Percentiles rank a stretch among this genome's conserved stretches.
Conservation (phyloP, 208 protist species). For the Herpetomonas samuelpessoai region DNA sequence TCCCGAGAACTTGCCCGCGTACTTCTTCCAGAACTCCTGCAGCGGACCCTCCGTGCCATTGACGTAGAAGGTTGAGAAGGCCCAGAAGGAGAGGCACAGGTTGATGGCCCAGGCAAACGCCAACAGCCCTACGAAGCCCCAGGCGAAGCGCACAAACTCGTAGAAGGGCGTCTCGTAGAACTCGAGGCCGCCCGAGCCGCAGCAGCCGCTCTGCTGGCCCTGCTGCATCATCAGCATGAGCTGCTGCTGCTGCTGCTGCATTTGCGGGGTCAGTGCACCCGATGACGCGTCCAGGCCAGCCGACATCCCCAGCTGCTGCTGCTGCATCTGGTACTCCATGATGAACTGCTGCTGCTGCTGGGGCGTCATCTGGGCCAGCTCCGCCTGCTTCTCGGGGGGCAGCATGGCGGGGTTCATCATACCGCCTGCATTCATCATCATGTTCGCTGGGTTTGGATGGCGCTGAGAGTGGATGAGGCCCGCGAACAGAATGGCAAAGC, state of each 20-base stretch:
- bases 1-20: constrained; percentile 39
- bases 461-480: constrained; percentile 46
- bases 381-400: constrained; percentile 32
- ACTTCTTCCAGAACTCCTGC: constrained; percentile 53
- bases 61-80: constrained; percentile 52
- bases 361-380: constrained; percentile 43
- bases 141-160: constrained; percentile 79
- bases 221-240: constrained; percentile 21
- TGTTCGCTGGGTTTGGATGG: constrained; percentile 6
- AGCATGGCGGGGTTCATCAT: constrained; percentile 5
- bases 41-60: constrained; percentile 38
- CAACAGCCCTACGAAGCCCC: constrained; percentile 68
- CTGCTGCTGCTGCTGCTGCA: constrained; percentile 22
- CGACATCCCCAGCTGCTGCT: constrained; percentile 1
- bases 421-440: neutral
- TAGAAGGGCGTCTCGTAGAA: constrained; percentile 84
- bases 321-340: constrained; percentile 23
- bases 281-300: no score
- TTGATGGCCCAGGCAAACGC: constrained; percentile 57
- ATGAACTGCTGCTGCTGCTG: constrained; percentile 49
- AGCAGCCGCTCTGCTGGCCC: constrained; percentile 20
- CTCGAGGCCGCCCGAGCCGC: constrained; percentile 36
- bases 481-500: constrained; percentile 54
- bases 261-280: constrained; percentile 1
- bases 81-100: constrained; percentile 61